Evolutionary conservation across 179 eudicot genomes (phyloP).

Genomic region (Silene vulgaris): DNA sequence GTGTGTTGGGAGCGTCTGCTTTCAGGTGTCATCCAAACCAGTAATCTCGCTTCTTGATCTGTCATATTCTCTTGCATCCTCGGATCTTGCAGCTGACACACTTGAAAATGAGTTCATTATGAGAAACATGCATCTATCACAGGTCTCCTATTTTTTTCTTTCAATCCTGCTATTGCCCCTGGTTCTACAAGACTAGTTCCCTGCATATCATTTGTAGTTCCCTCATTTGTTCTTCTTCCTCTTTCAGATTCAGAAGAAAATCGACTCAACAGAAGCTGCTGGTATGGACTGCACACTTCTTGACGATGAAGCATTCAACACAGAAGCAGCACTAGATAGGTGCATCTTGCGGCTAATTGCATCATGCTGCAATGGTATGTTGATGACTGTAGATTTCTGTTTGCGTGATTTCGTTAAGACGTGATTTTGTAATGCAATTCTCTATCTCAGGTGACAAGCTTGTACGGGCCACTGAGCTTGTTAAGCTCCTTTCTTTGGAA

Average conservation of each 20-base stretch:
- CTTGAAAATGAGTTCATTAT: slow-evolving; percentile 89
- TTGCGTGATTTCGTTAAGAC: not conserved
- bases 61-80: slow-evolving; percentile 80
- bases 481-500: slow-evolving; percentile 73
- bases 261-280: slow-evolving; percentile 54
- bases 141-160: slow-evolving; percentile 39
- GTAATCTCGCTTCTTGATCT: slow-evolving; percentile 72
- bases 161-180: not conserved
- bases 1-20: slow-evolving; percentile 10
- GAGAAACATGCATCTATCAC: slow-evolving; percentile 62
- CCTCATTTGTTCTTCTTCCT: not conserved
- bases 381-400: not conserved
- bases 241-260: slow-evolving; percentile 65
- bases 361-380: slow-evolving; percentile 85
- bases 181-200: not conserved
- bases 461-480: slow-evolving; percentile 85
- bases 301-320: slow-evolving; percentile 75
- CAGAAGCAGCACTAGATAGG: slow-evolving; percentile 75
- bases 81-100: slow-evolving; percentile 83
- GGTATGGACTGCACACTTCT: slow-evolving; percentile 61
- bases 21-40: slow-evolving; percentile 80
- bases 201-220: not conserved
- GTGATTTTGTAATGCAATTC: not conserved
- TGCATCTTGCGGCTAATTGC: slow-evolving; percentile 95
- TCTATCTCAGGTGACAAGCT: slow-evolving; percentile 79